phyloP scores from a whole-genome alignment of 768 basidiomycete species.

The Chlorophyllum brunneum region DNA sequence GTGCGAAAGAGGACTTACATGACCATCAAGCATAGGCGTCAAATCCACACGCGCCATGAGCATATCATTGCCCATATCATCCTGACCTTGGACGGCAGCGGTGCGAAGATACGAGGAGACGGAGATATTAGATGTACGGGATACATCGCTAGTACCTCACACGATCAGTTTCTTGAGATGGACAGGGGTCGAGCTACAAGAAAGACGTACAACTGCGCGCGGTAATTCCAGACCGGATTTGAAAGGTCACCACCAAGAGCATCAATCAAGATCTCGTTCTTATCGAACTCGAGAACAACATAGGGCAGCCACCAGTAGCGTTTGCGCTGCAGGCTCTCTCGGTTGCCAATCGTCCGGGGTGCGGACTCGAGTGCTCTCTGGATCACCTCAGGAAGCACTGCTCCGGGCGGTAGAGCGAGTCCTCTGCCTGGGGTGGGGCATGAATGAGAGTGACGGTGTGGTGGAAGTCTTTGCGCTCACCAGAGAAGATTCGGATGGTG shows the following conservation, averaged over 20 bases:
- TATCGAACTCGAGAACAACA: constrained; percentile 96
- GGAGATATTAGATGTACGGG: constrained; percentile 87
- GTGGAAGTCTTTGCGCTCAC: constrained; percentile 36
- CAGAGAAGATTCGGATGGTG: constrained; percentile 93
- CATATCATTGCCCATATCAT: constrained; percentile 97
- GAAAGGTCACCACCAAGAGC: constrained; percentile 92
- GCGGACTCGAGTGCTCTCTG: constrained; percentile 71
- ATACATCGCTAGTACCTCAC: constrained; percentile 72
- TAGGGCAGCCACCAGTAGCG: constrained; percentile 97
- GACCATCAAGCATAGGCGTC: constrained; percentile 76
- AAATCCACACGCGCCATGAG: constrained; percentile 92
- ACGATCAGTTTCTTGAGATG: constrained; percentile 2
- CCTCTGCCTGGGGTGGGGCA: constrained; percentile 58
- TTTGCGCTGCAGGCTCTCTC: constrained; percentile 90
- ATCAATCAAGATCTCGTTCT: constrained; percentile 96
- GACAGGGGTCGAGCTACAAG: not conserved
- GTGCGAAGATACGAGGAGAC: constrained; percentile 91
- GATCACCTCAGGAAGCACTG: constrained; percentile 79
- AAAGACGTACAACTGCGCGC: constrained; percentile 82
- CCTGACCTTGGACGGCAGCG: constrained; percentile 66
- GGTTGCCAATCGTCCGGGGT: constrained; percentile 64
- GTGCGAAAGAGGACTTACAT: constrained; percentile 40
- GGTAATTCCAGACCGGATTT: constrained; percentile 92
- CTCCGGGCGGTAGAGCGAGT: constrained; percentile 74
- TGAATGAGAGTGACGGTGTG: not conserved